These are phyloP conservation scores for Galeopsis tetrahit DNA, from an alignment of 257 asterid genomes.

Conservation along the genomic window DNA sequence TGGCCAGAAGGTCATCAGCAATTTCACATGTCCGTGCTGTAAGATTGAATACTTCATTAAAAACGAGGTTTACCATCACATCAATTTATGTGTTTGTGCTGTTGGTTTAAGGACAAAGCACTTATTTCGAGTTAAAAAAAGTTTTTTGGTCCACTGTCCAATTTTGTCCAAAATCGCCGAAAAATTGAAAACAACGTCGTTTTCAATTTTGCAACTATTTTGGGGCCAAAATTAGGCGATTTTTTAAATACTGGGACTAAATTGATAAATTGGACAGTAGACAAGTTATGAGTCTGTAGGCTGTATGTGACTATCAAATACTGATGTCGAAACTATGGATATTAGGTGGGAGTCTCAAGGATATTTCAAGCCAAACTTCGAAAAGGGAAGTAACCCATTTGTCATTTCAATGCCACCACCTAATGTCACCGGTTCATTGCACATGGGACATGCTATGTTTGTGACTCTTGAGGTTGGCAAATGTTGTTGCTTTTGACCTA, in stretches of 20 bases:
- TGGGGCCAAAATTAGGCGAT: too few species aligned
- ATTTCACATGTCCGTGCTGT: not conserved
- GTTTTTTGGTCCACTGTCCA: not conserved
- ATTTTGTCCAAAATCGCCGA: too few species aligned
- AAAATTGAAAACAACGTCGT: too few species aligned
- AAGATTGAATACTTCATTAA: not conserved
- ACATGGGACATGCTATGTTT: slow-evolving; percentile 99
- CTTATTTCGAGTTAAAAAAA: slow-evolving; percentile 1
- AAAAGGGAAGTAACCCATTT: slow-evolving; percentile 74
- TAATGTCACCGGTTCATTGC: slow-evolving; percentile 96
- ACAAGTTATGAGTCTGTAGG: too few species aligned
- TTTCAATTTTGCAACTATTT: too few species aligned
- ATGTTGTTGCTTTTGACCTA: slow-evolving; percentile 25
- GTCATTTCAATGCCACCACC: slow-evolving; percentile 98
- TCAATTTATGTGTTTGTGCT: slow-evolving; percentile 1
- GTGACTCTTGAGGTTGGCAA: slow-evolving; percentile 93
- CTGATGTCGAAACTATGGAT: slow-evolving; percentile 37
- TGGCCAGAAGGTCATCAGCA: not conserved
- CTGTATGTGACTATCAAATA: slow-evolving; percentile 5
- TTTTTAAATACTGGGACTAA: too few species aligned
- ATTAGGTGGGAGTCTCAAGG: slow-evolving; percentile 99
- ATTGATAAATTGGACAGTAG: too few species aligned
- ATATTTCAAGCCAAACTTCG: slow-evolving; percentile 82
- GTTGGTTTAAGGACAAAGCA: not conserved
- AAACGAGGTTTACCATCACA: slow-evolving; percentile 4